These are phyloP conservation scores for Centaurea solstitialis DNA, from an alignment of 129 eudicot species.

Conservation along the genomic window DNA sequence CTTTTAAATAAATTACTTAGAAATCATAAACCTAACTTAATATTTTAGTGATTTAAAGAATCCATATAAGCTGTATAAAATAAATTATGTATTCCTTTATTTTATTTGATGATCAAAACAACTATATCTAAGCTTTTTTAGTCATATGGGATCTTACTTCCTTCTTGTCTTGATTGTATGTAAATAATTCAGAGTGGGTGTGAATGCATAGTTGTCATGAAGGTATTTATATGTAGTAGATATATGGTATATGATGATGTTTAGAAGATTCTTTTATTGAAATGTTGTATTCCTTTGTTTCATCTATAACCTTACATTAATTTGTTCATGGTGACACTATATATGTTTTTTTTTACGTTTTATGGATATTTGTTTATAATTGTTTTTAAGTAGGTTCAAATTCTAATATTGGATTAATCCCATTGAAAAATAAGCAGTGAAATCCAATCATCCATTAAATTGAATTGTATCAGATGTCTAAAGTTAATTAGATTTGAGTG, in stretches of 20 bases:
- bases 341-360: neutral
- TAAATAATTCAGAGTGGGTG: neutral
- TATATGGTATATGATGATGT: neutral
- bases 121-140: neutral
- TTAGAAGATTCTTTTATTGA: neutral
- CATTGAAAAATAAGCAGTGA: too few relatives aligned
- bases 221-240: neutral
- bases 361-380: too few relatives aligned
- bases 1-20: too few relatives aligned
- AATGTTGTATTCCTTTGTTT: neutral
- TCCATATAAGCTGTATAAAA: neutral
- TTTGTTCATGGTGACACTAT: neutral
- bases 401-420: too few relatives aligned
- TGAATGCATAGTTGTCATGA: neutral
- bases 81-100: neutral
- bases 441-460: neutral
- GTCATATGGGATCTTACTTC: neutral
- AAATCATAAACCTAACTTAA: neutral
- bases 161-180: neutral
- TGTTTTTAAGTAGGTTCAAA: too few relatives aligned
- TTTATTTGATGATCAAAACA: neutral
- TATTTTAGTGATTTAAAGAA: neutral
- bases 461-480: neutral
- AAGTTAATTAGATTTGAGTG: neutral
- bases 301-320: neutral